Percentiles rank a stretch among this genome's conserved stretches.
Conservation (phyloP, 148 eudicot species). For the Rhododendron griersonianum region DNA sequence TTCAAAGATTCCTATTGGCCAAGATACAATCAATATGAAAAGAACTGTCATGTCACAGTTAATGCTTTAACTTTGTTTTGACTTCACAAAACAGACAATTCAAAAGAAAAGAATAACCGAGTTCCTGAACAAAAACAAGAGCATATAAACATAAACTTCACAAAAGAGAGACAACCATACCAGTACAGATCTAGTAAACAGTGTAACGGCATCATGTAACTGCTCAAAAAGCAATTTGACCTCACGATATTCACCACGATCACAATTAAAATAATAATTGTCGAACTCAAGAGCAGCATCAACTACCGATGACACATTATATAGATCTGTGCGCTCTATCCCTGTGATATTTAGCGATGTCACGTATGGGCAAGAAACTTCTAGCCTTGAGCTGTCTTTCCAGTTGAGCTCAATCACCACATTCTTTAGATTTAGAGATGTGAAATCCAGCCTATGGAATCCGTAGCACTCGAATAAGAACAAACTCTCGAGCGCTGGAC, state of each 20-base stretch:
- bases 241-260: constrained; percentile 7
- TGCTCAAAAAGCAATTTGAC: constrained; percentile 7
- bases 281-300: not conserved
- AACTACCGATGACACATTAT: not conserved
- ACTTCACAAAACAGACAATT: not conserved
- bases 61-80: not conserved
- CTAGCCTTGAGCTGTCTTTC: not conserved
- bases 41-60: not conserved
- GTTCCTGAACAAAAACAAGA: not conserved
- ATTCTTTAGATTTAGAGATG: not conserved
- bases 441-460: not conserved
- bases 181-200: not conserved
- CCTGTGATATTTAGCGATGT: not conserved
- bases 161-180: not conserved
- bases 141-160: not conserved
- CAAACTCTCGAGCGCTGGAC: constrained; percentile 16
- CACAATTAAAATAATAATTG: not conserved
- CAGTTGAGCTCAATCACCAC: constrained; percentile 8
- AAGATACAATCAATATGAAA: not conserved
- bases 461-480: not conserved
- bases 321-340: not conserved
- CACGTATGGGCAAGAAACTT: constrained; percentile 8
- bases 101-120: not conserved
- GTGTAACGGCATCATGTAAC: constrained; percentile 1
- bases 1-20: not conserved